Base-by-base conservation (phyloP, 768 basidiomycete genomes). In the Candolleomyces efflorescens region DNA sequence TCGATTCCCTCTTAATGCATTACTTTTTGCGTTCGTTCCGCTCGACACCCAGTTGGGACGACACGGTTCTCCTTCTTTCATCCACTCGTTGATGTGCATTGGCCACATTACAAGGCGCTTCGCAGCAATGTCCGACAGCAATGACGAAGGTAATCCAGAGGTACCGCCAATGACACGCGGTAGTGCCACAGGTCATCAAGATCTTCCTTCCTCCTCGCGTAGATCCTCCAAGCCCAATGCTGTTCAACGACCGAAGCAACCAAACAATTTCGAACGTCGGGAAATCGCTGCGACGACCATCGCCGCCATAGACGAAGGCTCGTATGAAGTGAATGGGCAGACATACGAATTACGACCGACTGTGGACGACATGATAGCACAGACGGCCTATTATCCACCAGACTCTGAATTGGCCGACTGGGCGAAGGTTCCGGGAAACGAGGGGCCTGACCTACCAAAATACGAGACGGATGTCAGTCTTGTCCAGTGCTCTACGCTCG, bases 1-100 rank as follows among this genome's bases (percentile, higher is more conserved):
- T 87, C 85, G 84, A 87, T 87, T 87, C 86, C 85, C 86, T 60
- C 84, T 87, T 87, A 85, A 87, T 87, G 86, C 86, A 86, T 9
- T 18, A 18, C 18, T 39, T 53, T 53, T 53, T 53, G 18, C n/a
- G 24, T 3, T 11, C 13, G 26, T 26, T 32, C 43, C 43, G 17
- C 43, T 44, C 26, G 11, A 2, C 2, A 2, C 32, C 32, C 2
- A 32, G 5, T 2, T 32, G 32, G 32, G 5, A 32, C 32, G 32
- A 32, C 32, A 11, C 32, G 32, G 6, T 32, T 11, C 6, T 32
- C 11, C 7, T 32, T 32, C 32, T 32, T 32, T 2, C 5, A 11
- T 32, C 32, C 32, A 32, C 32, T 32, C 32, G 32, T 32, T 11
- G 11, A 32, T 32, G 32, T 32, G 32, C 51, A 53, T 38, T 38